Evolutionary conservation across 202 grass and related monocot genomes (phyloP), one percentile per base, ranked within the genome.

Genomic region (Schoenoplectus tabernaemontani): DNA sequence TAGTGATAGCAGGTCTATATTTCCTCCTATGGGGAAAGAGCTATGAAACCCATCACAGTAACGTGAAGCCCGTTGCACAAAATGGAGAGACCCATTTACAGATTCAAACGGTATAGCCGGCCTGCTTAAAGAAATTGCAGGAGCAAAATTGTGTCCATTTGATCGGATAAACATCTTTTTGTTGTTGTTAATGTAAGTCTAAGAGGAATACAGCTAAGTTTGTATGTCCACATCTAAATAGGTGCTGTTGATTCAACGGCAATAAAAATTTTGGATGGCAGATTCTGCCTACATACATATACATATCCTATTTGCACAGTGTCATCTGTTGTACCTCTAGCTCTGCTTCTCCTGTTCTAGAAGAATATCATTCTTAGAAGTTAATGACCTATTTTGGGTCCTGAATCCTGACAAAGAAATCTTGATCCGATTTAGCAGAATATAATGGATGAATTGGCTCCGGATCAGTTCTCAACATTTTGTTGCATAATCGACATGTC

Each of bases 1-100:
- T 99, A 64, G 90, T 99, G 61, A 88, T 99, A 51, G 5, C 78
- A 33, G 96, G 96, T 2, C 92, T 96, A 51, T 99, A 99, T 81
- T 88, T 91, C 44, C 90, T 96, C 17, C 83, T 99, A 0, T 99
- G 92, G 96, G 96, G 96, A 58, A 96, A 99, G 82, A 92, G 78
- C 81, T 76, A 85, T 64, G 90, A 97, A 73, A 73, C 80, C 10
- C 36, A 64, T 48, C 58, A 64, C 5, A 64, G 23, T 74, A 63
- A 51, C 22, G 43, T 60, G 5, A 90, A 74, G 57, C 17, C 76
- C 9, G 13, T 48, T 43, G 68, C 86, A 41, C 69, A 90, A 32
- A 79, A 76, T 64, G 46, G 47, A 20, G 87, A 87, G 77, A 59
- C 57, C 17, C 56, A 28, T 22, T 69, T 84, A 37, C 83, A 83